phyloP scores from a whole-genome alignment of 2,329 filamentous ascomycete species.

The Torrubiellomyces zombiae region DNA sequence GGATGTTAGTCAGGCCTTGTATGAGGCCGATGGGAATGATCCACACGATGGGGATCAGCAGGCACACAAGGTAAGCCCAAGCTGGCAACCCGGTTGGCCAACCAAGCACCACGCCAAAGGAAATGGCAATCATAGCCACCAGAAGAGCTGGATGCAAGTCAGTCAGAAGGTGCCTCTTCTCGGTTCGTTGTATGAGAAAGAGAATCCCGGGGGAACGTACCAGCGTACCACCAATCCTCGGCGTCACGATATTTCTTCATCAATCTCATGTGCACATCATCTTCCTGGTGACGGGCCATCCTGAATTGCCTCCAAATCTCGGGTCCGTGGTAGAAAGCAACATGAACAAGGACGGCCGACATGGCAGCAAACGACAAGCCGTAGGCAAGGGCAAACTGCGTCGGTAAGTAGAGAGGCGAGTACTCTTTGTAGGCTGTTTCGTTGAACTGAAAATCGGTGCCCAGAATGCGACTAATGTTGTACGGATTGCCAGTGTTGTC shows the following conservation, averaged over 20 bases:
- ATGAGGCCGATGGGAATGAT: conserved; percentile 44
- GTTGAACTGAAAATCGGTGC: conserved; percentile 38
- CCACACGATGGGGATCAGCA: conserved; percentile 40
- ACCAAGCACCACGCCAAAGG: conserved; percentile 34
- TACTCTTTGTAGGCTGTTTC: conserved; percentile 43
- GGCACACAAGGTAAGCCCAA: conserved; percentile 40
- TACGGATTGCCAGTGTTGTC: conserved; percentile 47
- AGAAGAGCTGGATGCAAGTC: conserved; percentile 22
- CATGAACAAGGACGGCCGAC: conserved; percentile 41
- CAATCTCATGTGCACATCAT: conserved; percentile 41
- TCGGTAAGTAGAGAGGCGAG: conserved; percentile 47
- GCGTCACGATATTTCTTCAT: conserved; percentile 46
- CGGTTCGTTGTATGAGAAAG: conserved; percentile 9
- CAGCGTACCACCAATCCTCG: conserved; percentile 42
- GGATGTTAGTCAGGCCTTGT: conserved; percentile 43
- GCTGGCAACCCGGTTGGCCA: conserved; percentile 42
- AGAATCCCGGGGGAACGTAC: conserved; percentile 27
- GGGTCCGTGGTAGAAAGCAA: conserved; percentile 35
- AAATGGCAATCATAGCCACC: conserved; percentile 34
- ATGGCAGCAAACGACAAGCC: conserved; percentile 53
- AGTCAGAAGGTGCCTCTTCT: no score
- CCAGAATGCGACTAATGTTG: conserved; percentile 43
- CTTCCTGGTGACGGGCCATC: conserved; percentile 37
- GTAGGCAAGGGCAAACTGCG: conserved; percentile 43
- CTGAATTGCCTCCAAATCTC: conserved; percentile 38